Evolutionary conservation across 1,284 basidiomycete genomes (phyloP), one percentile per base, ranked within the genome.

Genomic region (Ganoderma meredithae): DNA sequence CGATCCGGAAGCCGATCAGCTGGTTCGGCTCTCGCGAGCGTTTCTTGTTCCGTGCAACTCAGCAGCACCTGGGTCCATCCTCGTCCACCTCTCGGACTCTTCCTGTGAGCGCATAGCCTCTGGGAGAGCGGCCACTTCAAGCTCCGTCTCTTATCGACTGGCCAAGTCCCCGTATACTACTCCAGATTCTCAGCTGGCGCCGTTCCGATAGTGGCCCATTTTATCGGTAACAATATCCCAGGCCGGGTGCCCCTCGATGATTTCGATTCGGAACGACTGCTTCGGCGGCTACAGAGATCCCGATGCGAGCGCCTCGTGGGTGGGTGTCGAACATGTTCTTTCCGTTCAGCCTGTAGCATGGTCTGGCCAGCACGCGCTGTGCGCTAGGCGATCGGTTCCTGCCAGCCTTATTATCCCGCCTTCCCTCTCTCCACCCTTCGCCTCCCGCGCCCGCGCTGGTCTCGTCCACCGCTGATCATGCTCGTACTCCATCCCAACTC

Each of bases 401-500:
- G 31, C 49, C 72, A 69, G 75, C 73, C 76, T 77, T 79, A 77
- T 76, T 78, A 78, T 76, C 71, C 71, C 70, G 62, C 64, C 61
- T 67, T 66, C 47, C 58, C 63, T 43, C 65, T 56, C 49, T 64
- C 64, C 63, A 49, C 62, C 70, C 71, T 64, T 64, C 55, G 71
- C 74, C 68, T 68, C 69, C 73, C 73, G 74, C 68, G 73, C 72
- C 73, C 73, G 68, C 70, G 74, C 72, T 74, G 73, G 73, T 73
- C 75, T 73, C 63, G 59, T 63, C 71, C 72, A 41, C 64, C 61
- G 63, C 67, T 68, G 69, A 71, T 69, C 75, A 85, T 85, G 84
- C 80, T 85, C 58, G 80, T 85, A 68, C 75, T 85, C 69, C 81
- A 82, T 64, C 74, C 77, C 65, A 79, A 79, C 72, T 85, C 84